Evolutionary conservation across 306 rosid genomes (phyloP), one percentile per base, ranked within the genome.

Genomic region (Casuarina equisetifolia): DNA sequence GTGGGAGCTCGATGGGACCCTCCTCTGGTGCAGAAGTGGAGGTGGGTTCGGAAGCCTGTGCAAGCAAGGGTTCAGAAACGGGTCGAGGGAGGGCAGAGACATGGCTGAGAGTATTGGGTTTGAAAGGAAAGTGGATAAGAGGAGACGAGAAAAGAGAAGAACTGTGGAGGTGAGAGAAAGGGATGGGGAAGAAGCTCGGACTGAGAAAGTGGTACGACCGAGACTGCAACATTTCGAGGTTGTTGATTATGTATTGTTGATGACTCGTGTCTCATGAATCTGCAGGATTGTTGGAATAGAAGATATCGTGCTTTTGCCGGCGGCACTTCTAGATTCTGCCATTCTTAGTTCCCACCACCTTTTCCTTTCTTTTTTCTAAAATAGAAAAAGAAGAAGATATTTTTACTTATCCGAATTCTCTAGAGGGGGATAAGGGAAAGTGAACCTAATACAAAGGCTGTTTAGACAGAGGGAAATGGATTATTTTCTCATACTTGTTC

Each of bases 1-100:
- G 58, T 12, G 92, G 86, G 45, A 95, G 86, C 55, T 95, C 90
- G 1, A 92, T 32, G 75, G 97, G 97, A 4, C 97, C 99, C 25
- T 85, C 87, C 11, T 88, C 91, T 36, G 70, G 67, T 2, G 78
- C 70, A 16, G 80, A 25, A 3, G 84, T 45, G 49, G 68, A 45
- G 4, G 86, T 20, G 50, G 86, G 74, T 6, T 87, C 88, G 51
- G 84, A 20, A 8, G 82, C 87, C 68, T 88, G 85, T 35, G 90
- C 83, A 5, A 78, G 81, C 86, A 88, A 89, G 84, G 83, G 75
- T 0, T 69, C 68, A 6, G 84, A 82, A 58, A 20, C 36, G 73
- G 74, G 10, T 2, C 74, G 78, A 69, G 89, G 84, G 62, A 84
- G 61, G 50, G 85, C 77, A 10, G 89, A 74, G 75, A 82, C 40